Evolutionary conservation across 1,284 basidiomycete genomes (phyloP).

Genomic region (Ceratobasidium sp.): DNA sequence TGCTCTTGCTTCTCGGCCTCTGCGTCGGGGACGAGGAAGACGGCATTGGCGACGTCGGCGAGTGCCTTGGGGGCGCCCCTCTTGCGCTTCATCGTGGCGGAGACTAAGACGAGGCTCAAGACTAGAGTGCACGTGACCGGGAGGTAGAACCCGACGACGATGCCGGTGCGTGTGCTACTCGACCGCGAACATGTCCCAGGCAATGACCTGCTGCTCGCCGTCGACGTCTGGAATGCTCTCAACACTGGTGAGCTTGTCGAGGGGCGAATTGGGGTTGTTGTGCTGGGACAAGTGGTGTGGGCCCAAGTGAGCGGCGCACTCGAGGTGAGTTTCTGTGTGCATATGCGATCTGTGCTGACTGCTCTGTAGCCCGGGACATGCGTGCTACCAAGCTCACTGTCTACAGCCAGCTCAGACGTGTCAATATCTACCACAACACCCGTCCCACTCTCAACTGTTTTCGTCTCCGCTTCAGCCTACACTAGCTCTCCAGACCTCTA

Average conservation of each 20-base stretch:
- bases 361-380: conserved; percentile 22
- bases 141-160: conserved; percentile 17
- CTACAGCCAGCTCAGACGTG: background rate
- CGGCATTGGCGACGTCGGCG: conserved; percentile 21
- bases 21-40: background rate
- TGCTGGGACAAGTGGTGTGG: conserved; percentile 6
- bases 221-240: conserved; percentile 1
- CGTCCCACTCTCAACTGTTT: conserved; percentile 33
- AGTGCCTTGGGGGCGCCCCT: conserved; percentile 19
- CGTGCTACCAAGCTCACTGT: background rate
- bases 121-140: background rate
- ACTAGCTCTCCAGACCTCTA: background rate
- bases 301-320: conserved; percentile 9
- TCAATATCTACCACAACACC: conserved; percentile 7
- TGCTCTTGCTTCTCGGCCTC: conserved; percentile 14
- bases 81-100: conserved; percentile 36
- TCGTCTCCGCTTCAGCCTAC: conserved; percentile 26
- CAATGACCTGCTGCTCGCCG: background rate
- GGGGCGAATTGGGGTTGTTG: conserved; percentile 6
- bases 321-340: background rate
- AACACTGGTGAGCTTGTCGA: background rate
- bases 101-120: background rate
- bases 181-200: conserved; percentile 1
- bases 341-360: background rate
- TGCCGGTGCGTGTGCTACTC: background rate